Evolutionary conservation across 768 basidiomycete genomes (phyloP), one percentile per base, ranked within the genome.

Genomic region (Trametes meyenii): DNA sequence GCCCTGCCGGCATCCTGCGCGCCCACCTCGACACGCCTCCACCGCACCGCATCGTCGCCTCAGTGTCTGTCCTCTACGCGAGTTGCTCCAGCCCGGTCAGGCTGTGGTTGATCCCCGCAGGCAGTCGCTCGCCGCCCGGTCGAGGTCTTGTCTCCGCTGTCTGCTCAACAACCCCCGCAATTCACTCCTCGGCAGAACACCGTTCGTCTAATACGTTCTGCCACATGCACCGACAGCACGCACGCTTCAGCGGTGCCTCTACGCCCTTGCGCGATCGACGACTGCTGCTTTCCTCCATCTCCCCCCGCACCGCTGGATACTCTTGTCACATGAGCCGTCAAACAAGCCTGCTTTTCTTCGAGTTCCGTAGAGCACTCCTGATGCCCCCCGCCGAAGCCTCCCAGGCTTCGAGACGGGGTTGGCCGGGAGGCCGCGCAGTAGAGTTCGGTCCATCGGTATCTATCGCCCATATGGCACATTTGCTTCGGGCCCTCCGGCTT

Each of bases 401-500:
- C 61, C 56, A 56, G 57, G 33, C 66, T 64, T 62, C 61, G 36
- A 50, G 62, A 55, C 63, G 66, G 66, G 62, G 54, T 46, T 36
- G 55, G 46, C 58, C 64, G 64, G 67, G 56, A 17, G 48, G 49
- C 67, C 61, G 59, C 45, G 24, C 60, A 51, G 48, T 52, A 48
- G 40, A n/a, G 36, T 58, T 35, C 49, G 46, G 50, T 39, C 33
- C 60, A 62, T 66, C 67, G 67, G 67, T 68, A 44, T 66, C 67
- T 68, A 33, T 66, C 55, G 63, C 60, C 63, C 67, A 65, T 61
- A 66, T 66, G 67, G 62, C 63, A 21, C 63, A 33, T 52, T 57
- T 46, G 55, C 64, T 66, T 64, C 67, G 61, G 67, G 23, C 60
- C 66, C 44, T 50, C 62, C 64, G 64, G 67, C 52, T 61, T 64